Evolutionary conservation across 2,329 filamentous ascomycete genomes (phyloP), one percentile per base, ranked within the genome.

Genomic region (Colletotrichum karsti): DNA sequence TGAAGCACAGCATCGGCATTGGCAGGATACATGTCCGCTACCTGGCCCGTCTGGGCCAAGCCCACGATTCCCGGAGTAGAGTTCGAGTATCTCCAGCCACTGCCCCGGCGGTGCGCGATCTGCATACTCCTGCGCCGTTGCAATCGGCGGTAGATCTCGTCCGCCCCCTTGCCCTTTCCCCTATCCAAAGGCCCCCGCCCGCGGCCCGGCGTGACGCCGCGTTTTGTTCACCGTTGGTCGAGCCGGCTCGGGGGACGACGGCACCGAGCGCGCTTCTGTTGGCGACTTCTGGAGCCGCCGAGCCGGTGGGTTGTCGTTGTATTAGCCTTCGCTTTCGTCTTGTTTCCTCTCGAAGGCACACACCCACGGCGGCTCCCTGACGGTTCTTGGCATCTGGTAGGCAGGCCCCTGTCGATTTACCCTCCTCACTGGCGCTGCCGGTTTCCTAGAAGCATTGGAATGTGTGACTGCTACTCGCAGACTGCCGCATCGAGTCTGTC

Each of bases 181-280:
- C 37, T 28, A 20, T 41, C 42, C 22, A 30, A 46, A 20, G 33
- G 37, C 50, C 22, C 46, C 51, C 44, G 53, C 46, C 51, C 44
- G 53, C 55, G 51, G 51, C 51, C 51, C 64, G 51, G 64, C 51
- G 64, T 57, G 39, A 64, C 51, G 64, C 64, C 44, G 64, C 30
- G 20, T 39, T 20, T 15, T 22, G 26, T 26, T 28, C 26, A 26
- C n/a, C 44, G 57, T 30, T 37, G 58, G 51, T 57, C 13, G 24
- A 48, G 26, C 13, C 48, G 51, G 42, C 22, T 63, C 51, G 50
- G 50, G 18, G 48, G 48, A 28, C 50, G 41, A 56, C 58, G n/a
- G 50, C 48, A 62, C 63, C 18, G 44, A 57, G 54, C 13, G 24
- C 54, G 35, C 33, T 51, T 57, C 26, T 41, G 3, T 18, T 22